Evolutionary conservation across 257 asterid species (phyloP), one percentile per base, ranked within the genome.

Genomic region (Verbascum thapsus): DNA sequence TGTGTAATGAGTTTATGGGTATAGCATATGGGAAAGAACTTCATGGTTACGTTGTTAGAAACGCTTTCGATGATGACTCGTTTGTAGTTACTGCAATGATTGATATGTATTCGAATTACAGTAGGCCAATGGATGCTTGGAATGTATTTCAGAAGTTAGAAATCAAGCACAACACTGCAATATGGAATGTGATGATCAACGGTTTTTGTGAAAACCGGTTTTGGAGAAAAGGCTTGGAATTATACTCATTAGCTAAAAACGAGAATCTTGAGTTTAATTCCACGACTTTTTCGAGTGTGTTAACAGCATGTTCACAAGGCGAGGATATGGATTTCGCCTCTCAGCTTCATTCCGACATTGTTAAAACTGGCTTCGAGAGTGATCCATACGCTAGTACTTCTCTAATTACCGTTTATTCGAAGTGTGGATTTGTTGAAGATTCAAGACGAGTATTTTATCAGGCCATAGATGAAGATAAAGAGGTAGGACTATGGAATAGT

Each of bases 401-500:
- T 39, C 82, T 89, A 19, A 43, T 89, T 57, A 85, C 95, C 35
- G 79, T 85, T 81, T 89, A 87, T 61, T 79, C 91, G 45, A 87
- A 76, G 68, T 73, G 81, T 70, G 87, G 85, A 62, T 47, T 65
- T 12, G 55, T 87, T 53, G 72, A 74, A 69, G 79, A 80, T 22
- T 91, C 90, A 3, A 78, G 76, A 68, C 62, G 67, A 47, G 76
- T 86, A 55, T 87, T 85, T 49, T 32, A 43, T 61, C 58, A 73
- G 20, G 71, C 62, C n/a, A 17, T 32, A 49, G 63, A 74, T 13
- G 80, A 72, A 49, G 63, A 74, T 13, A 82, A 72, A 72, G 80
- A 74, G 52, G 86, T 85, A 41, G 96, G 80, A 68, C 18, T 78
- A 62, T 89, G 97, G 96, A 89, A 92, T 66, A 77, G 96, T 61